Percentiles rank a stretch among this genome's conserved stretches.
Evolutionary conservation across 257 asterid species (phyloP).

Genomic region (Nicotiana attenuata): DNA sequence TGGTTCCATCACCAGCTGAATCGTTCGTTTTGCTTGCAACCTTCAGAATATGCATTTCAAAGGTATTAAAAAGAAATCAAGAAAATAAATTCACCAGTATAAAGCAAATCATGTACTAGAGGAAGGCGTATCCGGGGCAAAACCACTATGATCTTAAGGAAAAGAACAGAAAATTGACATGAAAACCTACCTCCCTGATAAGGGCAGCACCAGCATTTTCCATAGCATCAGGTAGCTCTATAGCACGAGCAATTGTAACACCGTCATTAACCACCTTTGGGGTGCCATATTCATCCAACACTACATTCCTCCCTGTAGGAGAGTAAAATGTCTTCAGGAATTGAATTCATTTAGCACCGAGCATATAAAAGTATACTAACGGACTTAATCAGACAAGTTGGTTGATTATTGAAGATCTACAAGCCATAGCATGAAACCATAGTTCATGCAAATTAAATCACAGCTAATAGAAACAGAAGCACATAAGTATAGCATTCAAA

Average conservation of each 20-base stretch:
- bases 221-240: conserved; percentile 87
- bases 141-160: background rate
- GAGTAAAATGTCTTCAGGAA: background rate
- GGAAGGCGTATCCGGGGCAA: background rate
- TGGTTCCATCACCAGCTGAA: conserved; percentile 99
- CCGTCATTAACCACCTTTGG: conserved; percentile 94
- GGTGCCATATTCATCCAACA: conserved; percentile 83
- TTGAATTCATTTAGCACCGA: background rate
- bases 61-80: background rate
- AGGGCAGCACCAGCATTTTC: conserved; percentile 97
- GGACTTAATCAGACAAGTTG: background rate
- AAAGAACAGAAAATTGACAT: background rate
- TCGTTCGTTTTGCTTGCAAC: conserved; percentile 99
- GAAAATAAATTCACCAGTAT: background rate
- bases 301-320: conserved; percentile 79
- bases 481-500: background rate
- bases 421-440: background rate
- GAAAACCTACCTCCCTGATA: conserved; percentile 76
- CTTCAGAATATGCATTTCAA: conserved; percentile 30
- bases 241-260: conserved; percentile 88
- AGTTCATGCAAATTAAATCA: background rate
- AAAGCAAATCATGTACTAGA: background rate
- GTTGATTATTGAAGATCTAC: background rate
- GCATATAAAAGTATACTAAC: background rate
- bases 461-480: background rate